Base-by-base conservation (phyloP, 352 stramenopile genomes). In the Globisporangium ultimum region DNA sequence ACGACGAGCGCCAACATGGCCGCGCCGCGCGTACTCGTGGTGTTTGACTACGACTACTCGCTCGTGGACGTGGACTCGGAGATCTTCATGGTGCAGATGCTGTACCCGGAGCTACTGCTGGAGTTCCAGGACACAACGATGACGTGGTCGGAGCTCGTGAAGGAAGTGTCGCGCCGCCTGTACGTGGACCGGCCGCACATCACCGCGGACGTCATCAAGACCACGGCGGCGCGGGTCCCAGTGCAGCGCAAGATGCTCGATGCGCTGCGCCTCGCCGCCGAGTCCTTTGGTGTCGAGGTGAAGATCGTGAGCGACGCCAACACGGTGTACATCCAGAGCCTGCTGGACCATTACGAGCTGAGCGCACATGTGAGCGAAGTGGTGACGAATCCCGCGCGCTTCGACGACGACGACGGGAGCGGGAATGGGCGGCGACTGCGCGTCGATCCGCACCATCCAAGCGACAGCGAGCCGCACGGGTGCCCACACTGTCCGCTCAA, bases 221-320 rank as follows among this genome's bases (percentile, higher is more conserved):
- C 62, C 11, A 57, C 70, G 3, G 52, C 70, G 2, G 68, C 68
- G 8, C 49, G 50, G 42, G 70, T 86, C 6, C 70, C 70, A 13
- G 66, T 71, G 34, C 67, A 68, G 47, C 52, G 63, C 1, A 41
- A 57, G 1, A 78, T 89, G 67, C 50, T 86, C 41, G 73, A 80
- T 40, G 78, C 81, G 10, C 58, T 91, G 36, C 67, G 64, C 1
- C 54, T 76, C 2, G 76, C 70, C 1, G 65, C 68, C n/a, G 56
- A 72, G 7, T 24, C 59, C 12, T 69, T 75, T 22, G 67, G 66
- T 15, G 73, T 68, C 2, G 59, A 59, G 1, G 59, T 78, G 20
- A 65, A 67, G 18, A 71, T 90, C 58, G 58, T 87, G 49, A 85
- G 74, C 20, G 78, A 90, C 56, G 66, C 68, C 43, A 72, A 71